These are phyloP conservation scores for Xylariaceae sp. DNA, from an alignment of 2,329 filamentous ascomycete genomes.

Conservation along the genomic window DNA sequence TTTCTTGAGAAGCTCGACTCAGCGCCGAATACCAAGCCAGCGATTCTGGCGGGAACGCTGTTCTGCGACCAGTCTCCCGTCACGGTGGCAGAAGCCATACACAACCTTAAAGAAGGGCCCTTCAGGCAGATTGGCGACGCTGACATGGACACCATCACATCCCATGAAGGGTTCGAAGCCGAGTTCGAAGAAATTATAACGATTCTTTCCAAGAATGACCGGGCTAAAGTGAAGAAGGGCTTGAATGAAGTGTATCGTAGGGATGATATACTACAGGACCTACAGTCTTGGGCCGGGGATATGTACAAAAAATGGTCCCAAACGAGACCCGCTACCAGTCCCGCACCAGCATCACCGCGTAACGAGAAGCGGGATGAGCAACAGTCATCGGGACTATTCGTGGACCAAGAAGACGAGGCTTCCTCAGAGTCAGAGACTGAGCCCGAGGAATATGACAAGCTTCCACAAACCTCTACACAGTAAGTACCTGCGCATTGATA, in stretches of 20 bases:
- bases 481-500: slow-evolving; percentile 8
- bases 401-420: slow-evolving; percentile 9
- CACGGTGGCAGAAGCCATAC: slow-evolving; percentile 5
- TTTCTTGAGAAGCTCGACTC: slow-evolving; percentile 18
- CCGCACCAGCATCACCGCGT: neutral
- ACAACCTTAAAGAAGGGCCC: slow-evolving; percentile 16
- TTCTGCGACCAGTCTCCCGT: slow-evolving; percentile 21
- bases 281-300: slow-evolving; percentile 20
- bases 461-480: slow-evolving; percentile 18
- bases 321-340: neutral
- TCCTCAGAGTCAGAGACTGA: slow-evolving; percentile 17
- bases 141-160: slow-evolving; percentile 6
- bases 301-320: slow-evolving; percentile 14
- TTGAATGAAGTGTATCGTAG: slow-evolving; percentile 14
- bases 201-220: slow-evolving; percentile 7
- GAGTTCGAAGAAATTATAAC: slow-evolving; percentile 13
- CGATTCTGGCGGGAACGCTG: slow-evolving; percentile 18
- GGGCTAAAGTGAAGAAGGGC: neutral
- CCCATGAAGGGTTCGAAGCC: slow-evolving; percentile 4
- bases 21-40: slow-evolving; percentile 8
- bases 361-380: slow-evolving; percentile 4
- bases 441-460: slow-evolving; percentile 16
- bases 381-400: slow-evolving; percentile 9
- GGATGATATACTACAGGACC: slow-evolving; percentile 13
- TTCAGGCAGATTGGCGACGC: slow-evolving; percentile 18